Percentiles rank a stretch among this genome's conserved stretches.
Conservation (phyloP, 768 basidiomycete genomes). For the Leccinum disarticulatum region DNA sequence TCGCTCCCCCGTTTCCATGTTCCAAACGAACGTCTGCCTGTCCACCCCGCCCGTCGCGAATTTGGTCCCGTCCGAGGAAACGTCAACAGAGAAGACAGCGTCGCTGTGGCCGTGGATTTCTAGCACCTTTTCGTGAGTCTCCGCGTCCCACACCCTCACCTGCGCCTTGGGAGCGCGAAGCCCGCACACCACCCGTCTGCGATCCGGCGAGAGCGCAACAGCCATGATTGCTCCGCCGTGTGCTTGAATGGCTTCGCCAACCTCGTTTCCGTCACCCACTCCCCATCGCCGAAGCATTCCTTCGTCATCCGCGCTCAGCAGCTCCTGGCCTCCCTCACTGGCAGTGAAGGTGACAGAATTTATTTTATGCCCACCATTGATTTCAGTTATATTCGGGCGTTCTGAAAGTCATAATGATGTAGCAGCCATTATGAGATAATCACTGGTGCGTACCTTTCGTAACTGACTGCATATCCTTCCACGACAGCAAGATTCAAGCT, state of each 20-base stretch:
- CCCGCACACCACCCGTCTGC: not conserved
- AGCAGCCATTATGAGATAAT: not conserved
- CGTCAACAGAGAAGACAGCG: not conserved
- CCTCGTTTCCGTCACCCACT: not conserved
- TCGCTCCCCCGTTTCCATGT: not conserved
- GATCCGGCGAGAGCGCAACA: not conserved
- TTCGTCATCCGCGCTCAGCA: not conserved
- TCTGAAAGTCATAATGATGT: not conserved
- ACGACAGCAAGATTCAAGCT: not conserved
- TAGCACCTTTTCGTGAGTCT: not conserved
- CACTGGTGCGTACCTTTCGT: not conserved
- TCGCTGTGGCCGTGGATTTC: not conserved
- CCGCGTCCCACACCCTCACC: not conserved
- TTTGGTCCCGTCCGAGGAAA: not conserved
- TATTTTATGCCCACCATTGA: not conserved
- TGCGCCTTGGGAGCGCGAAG: not conserved
- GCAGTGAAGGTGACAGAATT: not conserved
- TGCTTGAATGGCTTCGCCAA: not conserved
- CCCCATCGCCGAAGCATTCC: not conserved
- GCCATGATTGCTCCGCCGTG: not conserved
- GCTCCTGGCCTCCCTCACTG: not conserved
- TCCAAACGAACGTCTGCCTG: not conserved
- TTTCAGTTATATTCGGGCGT: not conserved
- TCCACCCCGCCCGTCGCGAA: not conserved
- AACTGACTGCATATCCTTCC: not conserved